Evolutionary conservation across 2,329 filamentous ascomycete genomes (phyloP).

Genomic region (Shiraia sp.): DNA sequence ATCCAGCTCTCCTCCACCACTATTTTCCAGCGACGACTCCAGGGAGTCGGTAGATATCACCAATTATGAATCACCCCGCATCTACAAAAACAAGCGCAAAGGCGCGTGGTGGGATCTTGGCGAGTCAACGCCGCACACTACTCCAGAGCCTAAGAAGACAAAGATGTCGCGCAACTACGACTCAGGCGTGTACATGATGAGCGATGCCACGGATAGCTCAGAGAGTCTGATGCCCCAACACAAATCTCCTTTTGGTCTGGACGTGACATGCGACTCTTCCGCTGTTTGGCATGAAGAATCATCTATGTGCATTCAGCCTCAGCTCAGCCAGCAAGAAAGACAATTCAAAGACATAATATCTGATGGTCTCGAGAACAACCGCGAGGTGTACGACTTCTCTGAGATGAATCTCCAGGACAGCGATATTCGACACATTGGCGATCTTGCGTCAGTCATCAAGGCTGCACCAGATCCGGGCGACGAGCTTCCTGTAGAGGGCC

Average conservation of each 20-base stretch:
- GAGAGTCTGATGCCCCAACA: slow-evolving; percentile 15
- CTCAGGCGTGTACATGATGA: slow-evolving; percentile 38
- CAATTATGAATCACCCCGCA: slow-evolving; percentile 38
- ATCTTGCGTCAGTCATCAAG: slow-evolving; percentile 32
- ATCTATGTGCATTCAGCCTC: slow-evolving; percentile 3
- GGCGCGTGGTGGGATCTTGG: slow-evolving; percentile 36
- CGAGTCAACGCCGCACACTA: slow-evolving; percentile 17
- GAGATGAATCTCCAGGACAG: slow-evolving; percentile 17
- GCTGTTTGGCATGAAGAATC: slow-evolving; percentile 4
- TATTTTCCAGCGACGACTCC: slow-evolving; percentile 41
- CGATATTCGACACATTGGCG: slow-evolving; percentile 28
- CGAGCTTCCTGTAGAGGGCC: slow-evolving; percentile 28
- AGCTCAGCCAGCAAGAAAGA: slow-evolving; percentile 9
- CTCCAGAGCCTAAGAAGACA: slow-evolving; percentile 27
- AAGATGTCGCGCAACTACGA: slow-evolving; percentile 37
- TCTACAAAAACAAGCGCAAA: slow-evolving; percentile 37
- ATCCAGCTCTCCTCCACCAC: slow-evolving; percentile 36
- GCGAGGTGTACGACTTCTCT: slow-evolving; percentile 19
- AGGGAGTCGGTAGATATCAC: slow-evolving; percentile 31
- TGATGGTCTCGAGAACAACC: slow-evolving; percentile 17
- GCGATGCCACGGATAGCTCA: slow-evolving; percentile 27
- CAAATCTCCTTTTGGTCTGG: slow-evolving; percentile 16
- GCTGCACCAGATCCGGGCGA: slow-evolving; percentile 25
- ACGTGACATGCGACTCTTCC: slow-evolving; percentile 3
- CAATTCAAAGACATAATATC: slow-evolving; percentile 17